These are phyloP conservation scores for Penicillium subrubescens DNA, from an alignment of 495 filamentous ascomycete genomes.

Conservation along the genomic window DNA sequence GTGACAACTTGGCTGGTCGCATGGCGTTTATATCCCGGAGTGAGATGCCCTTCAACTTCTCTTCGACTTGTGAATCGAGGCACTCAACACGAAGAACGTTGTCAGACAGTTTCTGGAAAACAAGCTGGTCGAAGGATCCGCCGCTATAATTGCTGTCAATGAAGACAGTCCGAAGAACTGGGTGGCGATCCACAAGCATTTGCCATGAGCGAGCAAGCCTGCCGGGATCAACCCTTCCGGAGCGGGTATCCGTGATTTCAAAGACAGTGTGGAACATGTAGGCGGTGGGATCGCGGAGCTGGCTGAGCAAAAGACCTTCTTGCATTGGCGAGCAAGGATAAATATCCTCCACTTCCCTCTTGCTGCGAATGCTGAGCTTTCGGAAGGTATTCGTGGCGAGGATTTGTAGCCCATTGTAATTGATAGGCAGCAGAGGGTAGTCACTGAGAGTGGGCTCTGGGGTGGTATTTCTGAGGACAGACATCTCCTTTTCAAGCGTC, in stretches of 20 bases:
- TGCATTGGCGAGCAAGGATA: constrained; percentile 70
- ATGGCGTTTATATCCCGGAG: constrained; percentile 38
- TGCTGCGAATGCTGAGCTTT: constrained; percentile 47
- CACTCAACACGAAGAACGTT: constrained; percentile 44
- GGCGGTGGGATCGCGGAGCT: constrained; percentile 50
- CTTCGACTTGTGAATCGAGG: constrained; percentile 35
- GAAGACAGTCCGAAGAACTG: constrained; percentile 58
- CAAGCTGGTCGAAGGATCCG: constrained; percentile 57
- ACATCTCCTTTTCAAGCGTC: constrained; percentile 57
- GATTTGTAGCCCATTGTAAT: constrained; percentile 53
- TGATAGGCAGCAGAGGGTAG: constrained; percentile 65
- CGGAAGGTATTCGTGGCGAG: constrained; percentile 48
- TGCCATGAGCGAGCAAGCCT: constrained; percentile 54
- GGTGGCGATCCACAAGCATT: constrained; percentile 54
- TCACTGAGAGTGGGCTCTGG: constrained; percentile 63
- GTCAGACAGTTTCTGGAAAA: constrained; percentile 44
- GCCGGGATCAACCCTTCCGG: constrained; percentile 36
- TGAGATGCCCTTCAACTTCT: constrained; percentile 39
- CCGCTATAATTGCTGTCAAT: constrained; percentile 53
- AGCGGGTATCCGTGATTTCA: constrained; percentile 37
- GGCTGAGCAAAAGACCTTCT: constrained; percentile 66
- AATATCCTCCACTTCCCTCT: constrained; percentile 55
- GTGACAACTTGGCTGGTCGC: constrained; percentile 41
- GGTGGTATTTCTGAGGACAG: constrained; percentile 45
- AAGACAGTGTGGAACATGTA: constrained; percentile 53